Conservation (phyloP, 169 alveolate genomes). For the Cryptosporidium muris region DNA sequence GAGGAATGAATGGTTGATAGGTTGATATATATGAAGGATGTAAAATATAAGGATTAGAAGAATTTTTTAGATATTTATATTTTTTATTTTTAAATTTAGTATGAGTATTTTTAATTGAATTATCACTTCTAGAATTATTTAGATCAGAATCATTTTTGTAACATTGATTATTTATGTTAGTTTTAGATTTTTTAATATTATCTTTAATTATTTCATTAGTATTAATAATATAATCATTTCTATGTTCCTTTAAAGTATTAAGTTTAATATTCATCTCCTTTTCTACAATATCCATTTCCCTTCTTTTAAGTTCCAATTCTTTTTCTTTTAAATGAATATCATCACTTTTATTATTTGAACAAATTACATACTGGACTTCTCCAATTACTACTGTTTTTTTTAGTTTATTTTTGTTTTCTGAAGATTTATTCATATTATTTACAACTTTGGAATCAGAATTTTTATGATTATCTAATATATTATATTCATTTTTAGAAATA, state of each 20-base stretch:
- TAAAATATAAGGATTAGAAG: no score
- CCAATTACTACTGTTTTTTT: constrained; percentile 31
- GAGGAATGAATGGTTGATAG: no score
- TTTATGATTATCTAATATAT: neutral
- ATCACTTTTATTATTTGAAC: neutral
- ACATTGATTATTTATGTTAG: neutral
- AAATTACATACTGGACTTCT: constrained; percentile 25
- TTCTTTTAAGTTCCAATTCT: constrained; percentile 38
- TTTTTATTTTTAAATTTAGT: neutral
- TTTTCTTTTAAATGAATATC: neutral
- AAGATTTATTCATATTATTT: neutral
- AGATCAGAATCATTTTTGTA: neutral
- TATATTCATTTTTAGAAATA: neutral
- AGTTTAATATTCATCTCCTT: constrained; percentile 45
- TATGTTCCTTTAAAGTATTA: neutral
- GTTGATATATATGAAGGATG: no score
- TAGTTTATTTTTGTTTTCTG: neutral
- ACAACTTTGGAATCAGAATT: neutral
- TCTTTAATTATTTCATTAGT: neutral
- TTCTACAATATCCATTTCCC: constrained; percentile 30
- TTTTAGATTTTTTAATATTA: neutral
- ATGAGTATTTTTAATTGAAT: neutral
- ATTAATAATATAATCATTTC: neutral
- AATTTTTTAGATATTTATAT: no score
- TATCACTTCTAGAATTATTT: neutral